These are phyloP conservation scores for Poteriospumella lacustris DNA, from an alignment of 108 stramenopile genomes.

Conservation along the genomic window DNA sequence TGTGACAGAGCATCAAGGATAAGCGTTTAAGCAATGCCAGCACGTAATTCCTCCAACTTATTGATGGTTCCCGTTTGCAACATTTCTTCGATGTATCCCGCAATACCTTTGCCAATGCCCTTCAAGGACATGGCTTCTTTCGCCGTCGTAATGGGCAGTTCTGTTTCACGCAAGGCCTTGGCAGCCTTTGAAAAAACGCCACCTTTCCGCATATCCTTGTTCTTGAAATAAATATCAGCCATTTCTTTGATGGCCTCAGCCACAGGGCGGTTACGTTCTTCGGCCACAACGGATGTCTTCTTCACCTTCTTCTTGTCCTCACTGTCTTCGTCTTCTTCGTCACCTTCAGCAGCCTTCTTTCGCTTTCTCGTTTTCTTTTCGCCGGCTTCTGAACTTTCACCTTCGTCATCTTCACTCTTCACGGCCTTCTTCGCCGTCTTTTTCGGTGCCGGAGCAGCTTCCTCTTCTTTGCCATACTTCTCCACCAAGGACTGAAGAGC, in stretches of 20 bases:
- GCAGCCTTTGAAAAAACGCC: slow-evolving; percentile 16
- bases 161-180: not conserved
- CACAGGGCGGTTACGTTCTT: not conserved
- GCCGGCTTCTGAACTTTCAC: not conserved
- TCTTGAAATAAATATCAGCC: slow-evolving; percentile 5
- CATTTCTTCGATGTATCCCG: not conserved
- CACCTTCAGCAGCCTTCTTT: not conserved
- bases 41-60: not conserved
- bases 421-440: not conserved
- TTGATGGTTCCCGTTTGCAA: not conserved
- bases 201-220: slow-evolving; percentile 3
- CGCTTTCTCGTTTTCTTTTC: not conserved
- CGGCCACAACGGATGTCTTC: not conserved
- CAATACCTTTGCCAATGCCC: slow-evolving; percentile 9
- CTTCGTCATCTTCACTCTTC: not conserved
- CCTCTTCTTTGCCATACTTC: not conserved
- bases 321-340: not conserved
- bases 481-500: not conserved
- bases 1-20: too few relatives aligned
- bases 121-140: not conserved
- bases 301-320: not conserved
- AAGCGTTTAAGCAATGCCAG: slow-evolving; percentile 9
- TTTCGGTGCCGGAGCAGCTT: not conserved
- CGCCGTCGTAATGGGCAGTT: not conserved
- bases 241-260: not conserved